Conservation (phyloP, 495 filamentous ascomycete genomes). For the Rostrohypoxylon terebratum region DNA sequence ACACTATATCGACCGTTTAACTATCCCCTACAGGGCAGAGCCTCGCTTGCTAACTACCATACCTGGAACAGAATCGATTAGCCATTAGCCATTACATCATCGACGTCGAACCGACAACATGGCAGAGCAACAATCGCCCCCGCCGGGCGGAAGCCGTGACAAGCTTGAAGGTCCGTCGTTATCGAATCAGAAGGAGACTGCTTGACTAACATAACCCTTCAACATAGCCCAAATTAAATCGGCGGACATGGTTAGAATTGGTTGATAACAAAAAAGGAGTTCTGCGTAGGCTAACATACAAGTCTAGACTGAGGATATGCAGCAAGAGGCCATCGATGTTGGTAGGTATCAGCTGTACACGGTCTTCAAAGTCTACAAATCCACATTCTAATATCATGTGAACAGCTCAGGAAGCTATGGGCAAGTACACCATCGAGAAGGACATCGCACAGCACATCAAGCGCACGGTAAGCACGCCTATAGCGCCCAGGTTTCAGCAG, state of each 20-base stretch:
- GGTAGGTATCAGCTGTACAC: constrained; percentile 68
- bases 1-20: neutral
- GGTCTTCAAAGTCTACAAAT: neutral
- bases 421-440: constrained; percentile 94
- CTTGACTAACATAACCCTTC: constrained; percentile 31
- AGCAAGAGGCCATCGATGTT: constrained; percentile 91
- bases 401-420: constrained; percentile 91
- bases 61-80: neutral
- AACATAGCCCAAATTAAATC: constrained; percentile 90
- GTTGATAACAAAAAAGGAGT: neutral
- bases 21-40: constrained; percentile 3
- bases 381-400: constrained; percentile 12
- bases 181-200: neutral
- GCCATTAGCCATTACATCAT: neutral
- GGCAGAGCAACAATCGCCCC: constrained; percentile 48
- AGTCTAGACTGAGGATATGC: constrained; percentile 93
- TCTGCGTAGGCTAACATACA: constrained; percentile 44
- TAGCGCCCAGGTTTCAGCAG: neutral
- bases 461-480: constrained; percentile 75
- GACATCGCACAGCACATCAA: constrained; percentile 99
- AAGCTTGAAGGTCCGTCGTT: constrained; percentile 48
- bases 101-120: constrained; percentile 27
- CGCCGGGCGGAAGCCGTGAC: constrained; percentile 40
- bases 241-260: constrained; percentile 88
- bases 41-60: constrained; percentile 9